Base-by-base conservation (phyloP, 2,329 filamentous ascomycete species). In the Microsporum ferrugineum region DNA sequence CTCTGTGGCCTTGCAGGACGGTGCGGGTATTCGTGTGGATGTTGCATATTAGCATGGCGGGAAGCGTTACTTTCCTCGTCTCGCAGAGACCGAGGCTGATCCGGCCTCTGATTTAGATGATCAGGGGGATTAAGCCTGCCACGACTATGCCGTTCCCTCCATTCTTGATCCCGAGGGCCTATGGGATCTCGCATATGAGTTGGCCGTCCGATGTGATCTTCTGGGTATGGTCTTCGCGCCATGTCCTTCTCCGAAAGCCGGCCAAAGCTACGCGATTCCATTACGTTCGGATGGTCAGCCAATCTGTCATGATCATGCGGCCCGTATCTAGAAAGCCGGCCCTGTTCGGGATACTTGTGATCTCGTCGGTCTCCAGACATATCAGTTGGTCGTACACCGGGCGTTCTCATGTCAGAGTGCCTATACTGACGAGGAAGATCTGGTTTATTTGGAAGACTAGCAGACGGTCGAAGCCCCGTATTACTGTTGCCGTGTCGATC, bases 141-240 rank as follows among this genome's bases (percentile, higher is more conserved):
- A 31, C 72, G 70, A 27, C 68, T 70, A 49, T 69, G 60, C 17
- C 75, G 70, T 58, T 76, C 75, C 36, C 49, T 55, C 68, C 73
- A 73, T 14, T 76, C 75, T 38, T 68, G 66, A 45, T 77, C 74
- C 27, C 73, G 64, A 14, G 67, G 66, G 39, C 67, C 65, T 39
- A 71, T 69, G 29, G 66, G 61, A 38, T 76, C 75, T 23, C 73
- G 73, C 63, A 71, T 57, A 34, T 45, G 69, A 27, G 68, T 64
- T 49, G 69, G 69, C 17, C 71, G 70, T 57, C 71, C 71, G 67
- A 73, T 73, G 31, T 74, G 69, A 31, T 77, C 76, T 43, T 78
- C 76, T 39, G 68, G 59, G 31, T 67, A 67, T 31, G 69, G 66
- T 60, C 73, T 69, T 36, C 66, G 62, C 14, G 68, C 65, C 58